Conservation (phyloP, 1,139 yeast species). For the Pichia cactophila region DNA sequence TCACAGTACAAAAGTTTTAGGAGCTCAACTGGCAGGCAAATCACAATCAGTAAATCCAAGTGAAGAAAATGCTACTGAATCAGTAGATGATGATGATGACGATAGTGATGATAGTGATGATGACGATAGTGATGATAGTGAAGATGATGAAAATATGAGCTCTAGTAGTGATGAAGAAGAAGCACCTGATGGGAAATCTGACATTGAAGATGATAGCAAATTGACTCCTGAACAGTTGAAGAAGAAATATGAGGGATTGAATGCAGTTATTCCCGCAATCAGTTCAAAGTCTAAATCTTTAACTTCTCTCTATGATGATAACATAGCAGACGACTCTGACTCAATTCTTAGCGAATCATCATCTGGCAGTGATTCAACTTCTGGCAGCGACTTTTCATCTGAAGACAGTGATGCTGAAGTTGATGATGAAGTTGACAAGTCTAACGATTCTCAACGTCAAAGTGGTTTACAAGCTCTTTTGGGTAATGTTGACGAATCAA, state of each 20-base stretch:
- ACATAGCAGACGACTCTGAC: slow-evolving; percentile 19
- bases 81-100: slow-evolving; percentile 21
- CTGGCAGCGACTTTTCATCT: slow-evolving; percentile 19
- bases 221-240: slow-evolving; percentile 60
- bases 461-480: slow-evolving; percentile 24
- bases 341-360: slow-evolving; percentile 19
- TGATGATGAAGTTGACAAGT: slow-evolving; percentile 19
- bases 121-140: no score
- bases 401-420: slow-evolving; percentile 1
- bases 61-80: not conserved
- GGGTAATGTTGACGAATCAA: slow-evolving; percentile 20
- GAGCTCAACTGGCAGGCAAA: slow-evolving; percentile 60
- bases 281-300: slow-evolving; percentile 1
- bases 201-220: slow-evolving; percentile 39
- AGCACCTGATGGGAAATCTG: slow-evolving; percentile 16
- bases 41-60: slow-evolving; percentile 5
- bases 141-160: slow-evolving; percentile 20
- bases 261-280: not conserved
- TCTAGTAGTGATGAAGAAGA: slow-evolving; percentile 22
- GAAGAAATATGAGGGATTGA: slow-evolving; percentile 53
- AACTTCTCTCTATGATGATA: slow-evolving; percentile 18
- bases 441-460: slow-evolving; percentile 7
- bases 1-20: slow-evolving; percentile 83
- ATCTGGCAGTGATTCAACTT: slow-evolving; percentile 20
- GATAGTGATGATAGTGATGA: slow-evolving; percentile 20